Conservation (phyloP, 176 grass and related monocot species). For the Leersia perrieri region DNA sequence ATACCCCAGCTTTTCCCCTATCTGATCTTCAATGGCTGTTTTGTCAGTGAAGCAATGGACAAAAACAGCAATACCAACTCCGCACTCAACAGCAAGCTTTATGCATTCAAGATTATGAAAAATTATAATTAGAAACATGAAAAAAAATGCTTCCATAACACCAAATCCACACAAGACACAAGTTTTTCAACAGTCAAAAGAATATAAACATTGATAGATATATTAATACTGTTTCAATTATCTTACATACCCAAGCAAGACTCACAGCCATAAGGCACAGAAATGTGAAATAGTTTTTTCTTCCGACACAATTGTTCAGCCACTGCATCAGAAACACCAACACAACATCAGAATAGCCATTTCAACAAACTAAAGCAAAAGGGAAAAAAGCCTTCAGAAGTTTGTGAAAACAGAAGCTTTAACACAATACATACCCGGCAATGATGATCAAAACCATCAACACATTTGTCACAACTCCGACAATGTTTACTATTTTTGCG, state of each 20-base stretch:
- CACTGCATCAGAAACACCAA: conserved; percentile 56
- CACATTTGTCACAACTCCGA: conserved; percentile 96
- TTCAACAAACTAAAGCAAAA: background rate
- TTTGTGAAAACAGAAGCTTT: conserved; percentile 13
- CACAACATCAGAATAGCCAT: conserved; percentile 8
- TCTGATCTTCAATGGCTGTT: conserved; percentile 60
- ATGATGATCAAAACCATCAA: conserved; percentile 99
- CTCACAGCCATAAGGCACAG: conserved; percentile 85
- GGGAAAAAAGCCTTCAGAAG: background rate
- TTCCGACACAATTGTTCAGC: conserved; percentile 99
- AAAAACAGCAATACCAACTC: conserved; percentile 93
- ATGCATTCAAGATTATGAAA: conserved; percentile 7
- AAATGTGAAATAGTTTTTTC: conserved; percentile 87
- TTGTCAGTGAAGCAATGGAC: conserved; percentile 78
- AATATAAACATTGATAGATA: background rate
- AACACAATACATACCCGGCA: conserved; percentile 79
- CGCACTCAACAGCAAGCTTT: conserved; percentile 71
- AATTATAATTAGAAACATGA: conserved; percentile 33
- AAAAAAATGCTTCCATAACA: conserved; percentile 24
- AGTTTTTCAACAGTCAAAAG: conserved; percentile 1
- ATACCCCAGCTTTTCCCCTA: conserved; percentile 86
- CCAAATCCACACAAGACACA: conserved; percentile 42
- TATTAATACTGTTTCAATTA: background rate
- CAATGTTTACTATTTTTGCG: conserved; percentile 91
- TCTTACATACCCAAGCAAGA: conserved; percentile 80